Base-by-base conservation (phyloP, 73 alveolate species). In the Symbiodinium pilosum region DNA sequence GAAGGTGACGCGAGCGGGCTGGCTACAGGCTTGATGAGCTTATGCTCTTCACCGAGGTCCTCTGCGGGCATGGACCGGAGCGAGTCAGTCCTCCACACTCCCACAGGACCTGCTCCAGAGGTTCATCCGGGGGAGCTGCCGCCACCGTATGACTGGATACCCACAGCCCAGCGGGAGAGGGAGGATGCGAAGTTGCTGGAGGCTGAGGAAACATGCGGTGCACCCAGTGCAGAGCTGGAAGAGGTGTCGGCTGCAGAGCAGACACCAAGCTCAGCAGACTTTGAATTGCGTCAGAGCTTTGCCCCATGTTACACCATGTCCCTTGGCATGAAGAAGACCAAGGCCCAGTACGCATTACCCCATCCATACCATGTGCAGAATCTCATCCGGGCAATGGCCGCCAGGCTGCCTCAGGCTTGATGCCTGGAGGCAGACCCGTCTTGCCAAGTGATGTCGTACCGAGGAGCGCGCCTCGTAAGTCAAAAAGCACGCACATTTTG, bases 71-170 rank as follows among this genome's bases (percentile, higher is more conserved):
- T 73, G 85, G 52, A 28, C 36, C 75, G 75, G 47, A 26, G 40
- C 75, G 44, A 64, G 81, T 64, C 73, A 2, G 75, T 84, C 38
- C 73, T 84, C 24, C 93, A 84, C 43, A 84, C 93, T 20, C 93
- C 93, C 43, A 84, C 93, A 18, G 93, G 93, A 28, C 93, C 93
- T 28, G 93, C 93, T 36, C 93, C 93, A 30, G 93, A 84, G 93
- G 73, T 43, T 43, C 39, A 30, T 56, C 93, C 93, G 36, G 93
- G 93, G 30, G 93, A 84, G 43, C 28, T 30, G 75, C 93, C 93
- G 0, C 93, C 93, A 21, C 93, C 93, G 28, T 84, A 84, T 16
- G 93, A 42, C 75, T 84, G 93, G 93, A 43, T 84, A 56, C 93
- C 93, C 18, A 84, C 93, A 5, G 93, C 93, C 34, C 93, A 84